Evolutionary conservation across 1,139 yeast genomes (phyloP), one percentile per base, ranked within the genome.

Genomic region (Nakaseomyces kungkrabaensis): DNA sequence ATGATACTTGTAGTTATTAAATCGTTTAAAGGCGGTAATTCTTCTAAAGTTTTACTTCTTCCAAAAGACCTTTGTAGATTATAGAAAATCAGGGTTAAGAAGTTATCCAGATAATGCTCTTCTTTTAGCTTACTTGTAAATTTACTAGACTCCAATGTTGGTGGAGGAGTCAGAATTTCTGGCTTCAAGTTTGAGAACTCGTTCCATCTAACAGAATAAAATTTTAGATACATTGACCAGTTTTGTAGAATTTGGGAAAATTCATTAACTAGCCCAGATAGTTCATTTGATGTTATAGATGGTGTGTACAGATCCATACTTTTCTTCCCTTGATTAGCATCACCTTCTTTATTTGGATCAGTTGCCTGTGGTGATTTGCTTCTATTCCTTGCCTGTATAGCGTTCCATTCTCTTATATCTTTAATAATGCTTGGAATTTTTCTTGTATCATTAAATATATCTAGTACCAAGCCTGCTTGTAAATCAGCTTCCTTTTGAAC

Each of bases 401-500:
- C 51, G 26, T 55, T 47, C 57, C 55, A 49, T 46, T 47, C 54
- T 34, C 41, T 49, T 22, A 87, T 75, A 45, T 83, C 88, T 49
- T 74, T 75, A 26, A 85, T 60, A 11, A 76, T 64, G 37, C 75
- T 79, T 9, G 88, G 63, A 24, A 37, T 26, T 41, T 84, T 73
- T 54, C 87, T 76, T 13, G 56, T 46, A 41, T 63, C 68, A 22
- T 53, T 47, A 62, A 88, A 88, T 0, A 95, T 87, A 64, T 92
- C 97, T 50, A 87, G 74, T 9, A 92, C 85, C 46, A 92, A 71
- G 0, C 95, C 95, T 26, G 94, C 85, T 62, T 92, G 98, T 11
- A 90, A 75, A 62, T 92, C 98, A 24, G 95, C 84, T 62, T 92
- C 98, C 51, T 78, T 73, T 66, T 92, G 96, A 36, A 92, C 82